Conservation (phyloP, 163 green algal genomes). For the Scenedesmus sp. region DNA sequence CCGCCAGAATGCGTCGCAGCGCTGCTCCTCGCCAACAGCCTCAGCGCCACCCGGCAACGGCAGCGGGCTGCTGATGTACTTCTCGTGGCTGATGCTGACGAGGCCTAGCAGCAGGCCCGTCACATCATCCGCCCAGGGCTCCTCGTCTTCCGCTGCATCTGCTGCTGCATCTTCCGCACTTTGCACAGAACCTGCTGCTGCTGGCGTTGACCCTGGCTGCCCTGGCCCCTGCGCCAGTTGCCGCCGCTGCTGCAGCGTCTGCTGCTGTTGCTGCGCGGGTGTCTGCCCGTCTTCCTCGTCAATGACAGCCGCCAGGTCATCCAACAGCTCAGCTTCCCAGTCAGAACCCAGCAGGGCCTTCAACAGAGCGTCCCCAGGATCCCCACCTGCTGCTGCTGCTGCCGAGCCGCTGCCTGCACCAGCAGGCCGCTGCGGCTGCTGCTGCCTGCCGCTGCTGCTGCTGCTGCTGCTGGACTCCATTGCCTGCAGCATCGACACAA, state of each 20-base stretch:
- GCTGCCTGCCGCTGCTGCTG: not conserved
- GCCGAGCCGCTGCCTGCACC: not conserved
- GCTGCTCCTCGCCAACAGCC: conserved; percentile 59
- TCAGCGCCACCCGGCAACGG: not conserved
- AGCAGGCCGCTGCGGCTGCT: not conserved
- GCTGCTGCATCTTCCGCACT: not conserved
- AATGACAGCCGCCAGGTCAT: conserved; percentile 48
- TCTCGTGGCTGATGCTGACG: conserved; percentile 60
- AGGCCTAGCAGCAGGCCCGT: conserved; percentile 68
- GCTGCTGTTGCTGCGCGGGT: conserved; percentile 16
- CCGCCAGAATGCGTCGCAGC: conserved; percentile 58
- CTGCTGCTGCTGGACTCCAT: conserved; percentile 45
- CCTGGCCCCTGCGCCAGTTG: not conserved
- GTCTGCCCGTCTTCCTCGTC: conserved; percentile 19
- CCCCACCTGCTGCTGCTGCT: conserved; percentile 54
- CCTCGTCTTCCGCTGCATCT: conserved; percentile 34
- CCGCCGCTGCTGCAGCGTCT: not conserved
- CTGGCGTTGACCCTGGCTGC: not conserved
- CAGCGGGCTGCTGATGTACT: conserved; percentile 51
- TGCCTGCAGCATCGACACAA: conserved; percentile 55
- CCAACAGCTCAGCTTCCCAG: conserved; percentile 65
- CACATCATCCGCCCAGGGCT: conserved; percentile 68
- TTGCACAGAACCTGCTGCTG: too few relatives aligned
- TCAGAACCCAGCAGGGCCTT: conserved; percentile 61
- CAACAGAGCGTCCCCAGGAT: conserved; percentile 59